A percentile compares a stretch with the other conserved stretches of the same genome.
phyloP scores from a whole-genome alignment of 768 basidiomycete genomes.

The Serendipita sp. region DNA sequence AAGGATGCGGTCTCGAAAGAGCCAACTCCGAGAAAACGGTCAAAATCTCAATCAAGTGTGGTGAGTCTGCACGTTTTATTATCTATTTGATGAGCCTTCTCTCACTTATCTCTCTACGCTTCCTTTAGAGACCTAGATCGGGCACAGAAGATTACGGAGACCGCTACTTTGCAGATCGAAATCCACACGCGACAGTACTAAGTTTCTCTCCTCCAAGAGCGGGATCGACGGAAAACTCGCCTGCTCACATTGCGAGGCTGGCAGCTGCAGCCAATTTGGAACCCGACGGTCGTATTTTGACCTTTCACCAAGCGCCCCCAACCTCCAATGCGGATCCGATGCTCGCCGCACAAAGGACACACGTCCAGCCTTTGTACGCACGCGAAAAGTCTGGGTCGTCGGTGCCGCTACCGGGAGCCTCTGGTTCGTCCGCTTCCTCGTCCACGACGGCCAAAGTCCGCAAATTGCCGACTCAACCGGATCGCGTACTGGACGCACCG shows the following conservation, averaged over 20 bases:
- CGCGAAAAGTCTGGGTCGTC: slow-evolving; percentile 45
- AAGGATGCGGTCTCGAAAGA: neutral
- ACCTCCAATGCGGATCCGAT: slow-evolving; percentile 59
- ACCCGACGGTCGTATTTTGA: slow-evolving; percentile 46
- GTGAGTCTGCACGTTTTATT: neutral
- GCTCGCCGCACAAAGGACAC: slow-evolving; percentile 61
- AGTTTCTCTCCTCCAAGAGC: neutral
- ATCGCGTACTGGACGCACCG: slow-evolving; percentile 90
- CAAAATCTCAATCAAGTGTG: slow-evolving; percentile 1
- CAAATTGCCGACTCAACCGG: slow-evolving; percentile 72
- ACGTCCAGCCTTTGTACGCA: slow-evolving; percentile 58
- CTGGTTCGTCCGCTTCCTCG: slow-evolving; percentile 40
- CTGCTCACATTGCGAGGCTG: neutral
- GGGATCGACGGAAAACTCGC: neutral
- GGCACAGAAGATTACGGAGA: neutral
- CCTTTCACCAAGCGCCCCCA: slow-evolving; percentile 79
- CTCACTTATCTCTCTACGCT: neutral
- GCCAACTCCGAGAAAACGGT: neutral
- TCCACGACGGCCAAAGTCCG: slow-evolving; percentile 54
- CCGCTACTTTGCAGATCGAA: neutral
- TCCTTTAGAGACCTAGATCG: neutral
- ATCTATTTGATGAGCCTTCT: neutral
- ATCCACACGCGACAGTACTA: neutral
- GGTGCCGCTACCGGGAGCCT: slow-evolving; percentile 48
- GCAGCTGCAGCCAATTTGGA: neutral